These are phyloP conservation scores for Protomyces inundatus DNA, from an alignment of 1,139 yeast genomes.

Conservation along the genomic window DNA sequence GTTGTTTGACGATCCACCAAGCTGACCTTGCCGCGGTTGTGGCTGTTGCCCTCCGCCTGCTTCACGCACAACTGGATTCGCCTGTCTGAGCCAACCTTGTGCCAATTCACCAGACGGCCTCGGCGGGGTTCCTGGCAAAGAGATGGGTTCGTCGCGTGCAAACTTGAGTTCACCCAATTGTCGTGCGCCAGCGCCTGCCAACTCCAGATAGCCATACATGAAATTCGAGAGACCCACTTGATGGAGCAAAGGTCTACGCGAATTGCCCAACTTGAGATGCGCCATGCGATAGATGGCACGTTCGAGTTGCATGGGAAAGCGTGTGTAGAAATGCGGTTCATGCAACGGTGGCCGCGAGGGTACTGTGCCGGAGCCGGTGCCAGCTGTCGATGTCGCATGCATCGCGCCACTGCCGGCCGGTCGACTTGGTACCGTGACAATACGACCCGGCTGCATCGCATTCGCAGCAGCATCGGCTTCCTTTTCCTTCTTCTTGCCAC, in stretches of 20 bases:
- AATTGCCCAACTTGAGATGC: slow-evolving; percentile 88
- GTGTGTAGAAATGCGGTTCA: slow-evolving; percentile 31
- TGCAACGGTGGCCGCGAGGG: not conserved
- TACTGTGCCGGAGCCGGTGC: not conserved
- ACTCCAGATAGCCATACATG: slow-evolving; percentile 93
- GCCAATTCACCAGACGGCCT: not conserved
- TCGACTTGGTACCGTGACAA: not conserved
- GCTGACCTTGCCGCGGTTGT: too few species aligned
- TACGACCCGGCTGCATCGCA: not conserved
- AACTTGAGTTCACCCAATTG: too few species aligned
- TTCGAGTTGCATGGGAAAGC: slow-evolving; percentile 92
- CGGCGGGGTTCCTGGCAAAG: slow-evolving; percentile 41
- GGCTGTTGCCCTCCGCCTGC: too few species aligned
- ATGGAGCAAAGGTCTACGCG: slow-evolving; percentile 81
- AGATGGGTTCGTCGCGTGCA: too few species aligned
- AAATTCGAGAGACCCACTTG: slow-evolving; percentile 89
- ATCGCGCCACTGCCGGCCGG: too few species aligned
- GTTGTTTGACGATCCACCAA: too few species aligned
- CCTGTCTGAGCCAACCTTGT: too few species aligned
- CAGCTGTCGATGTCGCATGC: not conserved
- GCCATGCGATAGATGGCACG: slow-evolving; percentile 89
- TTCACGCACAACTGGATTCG: too few species aligned
- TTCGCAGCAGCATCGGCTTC: not conserved
- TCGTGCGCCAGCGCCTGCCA: slow-evolving; percentile 53
- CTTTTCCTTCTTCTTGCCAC: slow-evolving; percentile 17